Conservation (phyloP, 2,329 filamentous ascomycete species). For the Ambrosiella cleistominuta region DNA sequence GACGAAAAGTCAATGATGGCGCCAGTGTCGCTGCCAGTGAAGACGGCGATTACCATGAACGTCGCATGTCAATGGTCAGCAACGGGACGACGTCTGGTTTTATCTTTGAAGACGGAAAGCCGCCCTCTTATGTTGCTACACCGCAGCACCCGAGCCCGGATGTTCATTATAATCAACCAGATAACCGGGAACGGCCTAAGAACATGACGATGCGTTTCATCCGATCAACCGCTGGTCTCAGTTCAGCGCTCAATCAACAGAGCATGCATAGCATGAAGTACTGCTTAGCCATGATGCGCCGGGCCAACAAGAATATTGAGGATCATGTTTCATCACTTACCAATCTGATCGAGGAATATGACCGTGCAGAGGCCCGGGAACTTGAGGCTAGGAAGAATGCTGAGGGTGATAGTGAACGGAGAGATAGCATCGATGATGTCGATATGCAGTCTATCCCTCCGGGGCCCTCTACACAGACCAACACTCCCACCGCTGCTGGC, state of each 20-base stretch:
- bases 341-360: slow-evolving; percentile 63
- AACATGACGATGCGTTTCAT: slow-evolving; percentile 41
- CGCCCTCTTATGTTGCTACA: slow-evolving; percentile 12
- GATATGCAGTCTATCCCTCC: slow-evolving; percentile 15
- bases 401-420: slow-evolving; percentile 6
- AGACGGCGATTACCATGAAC: slow-evolving; percentile 18
- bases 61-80: slow-evolving; percentile 11
- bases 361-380: slow-evolving; percentile 27
- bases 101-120: slow-evolving; percentile 5
- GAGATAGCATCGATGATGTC: slow-evolving; percentile 9
- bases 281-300: slow-evolving; percentile 62
- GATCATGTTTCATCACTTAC: slow-evolving; percentile 59
- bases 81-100: slow-evolving; percentile 7
- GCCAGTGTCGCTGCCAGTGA: slow-evolving; percentile 11
- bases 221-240: slow-evolving; percentile 77
- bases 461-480: background rate
- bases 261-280: slow-evolving; percentile 71
- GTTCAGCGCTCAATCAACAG: slow-evolving; percentile 79
- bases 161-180: slow-evolving; percentile 14
- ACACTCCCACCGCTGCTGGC: background rate
- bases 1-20: slow-evolving; percentile 36
- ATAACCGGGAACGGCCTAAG: background rate
- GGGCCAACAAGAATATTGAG: slow-evolving; percentile 67
- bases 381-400: slow-evolving; percentile 7
- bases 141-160: slow-evolving; percentile 18